These are phyloP conservation scores for Cutaneotrichosporon sp. DNA, from an alignment of 1,284 basidiomycete genomes.

Conservation along the genomic window DNA sequence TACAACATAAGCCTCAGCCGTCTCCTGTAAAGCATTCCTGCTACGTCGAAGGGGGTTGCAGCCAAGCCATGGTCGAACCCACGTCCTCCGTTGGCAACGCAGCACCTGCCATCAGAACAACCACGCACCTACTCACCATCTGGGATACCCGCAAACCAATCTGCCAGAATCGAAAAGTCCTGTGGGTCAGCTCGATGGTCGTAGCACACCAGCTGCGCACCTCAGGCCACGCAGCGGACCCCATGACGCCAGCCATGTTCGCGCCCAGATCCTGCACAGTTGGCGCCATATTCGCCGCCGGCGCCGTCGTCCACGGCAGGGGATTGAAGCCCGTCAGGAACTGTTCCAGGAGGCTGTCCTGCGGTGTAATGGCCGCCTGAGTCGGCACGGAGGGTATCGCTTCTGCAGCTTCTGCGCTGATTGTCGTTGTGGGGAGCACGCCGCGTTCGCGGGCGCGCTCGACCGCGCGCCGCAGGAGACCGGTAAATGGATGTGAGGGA, in stretches of 20 bases:
- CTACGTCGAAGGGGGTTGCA: too few species aligned
- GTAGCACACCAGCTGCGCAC: not conserved
- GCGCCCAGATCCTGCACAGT: not conserved
- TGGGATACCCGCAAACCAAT: conserved; percentile 4
- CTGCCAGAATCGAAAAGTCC: conserved; percentile 1
- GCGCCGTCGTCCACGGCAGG: conserved; percentile 12
- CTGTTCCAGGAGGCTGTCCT: not conserved
- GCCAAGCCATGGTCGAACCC: too few species aligned
- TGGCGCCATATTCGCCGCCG: not conserved
- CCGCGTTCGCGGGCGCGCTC: conserved; percentile 4
- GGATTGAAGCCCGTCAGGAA: conserved; percentile 13
- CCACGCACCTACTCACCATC: too few species aligned
- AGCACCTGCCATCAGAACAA: too few species aligned
- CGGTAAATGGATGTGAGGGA: conserved; percentile 6
- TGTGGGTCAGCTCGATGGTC: not conserved
- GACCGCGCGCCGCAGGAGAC: not conserved
- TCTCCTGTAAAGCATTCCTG: too few species aligned
- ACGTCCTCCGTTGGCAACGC: too few species aligned
- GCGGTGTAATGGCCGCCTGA: not conserved
- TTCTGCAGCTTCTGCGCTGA: conserved; percentile 5
- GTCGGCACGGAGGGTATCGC: conserved; percentile 14
- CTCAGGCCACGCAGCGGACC: not conserved
- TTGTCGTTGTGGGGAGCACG: conserved; percentile 5
- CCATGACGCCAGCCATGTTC: too few species aligned
- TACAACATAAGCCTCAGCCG: too few species aligned